phyloP scores from a whole-genome alignment of 2,329 filamentous ascomycete genomes.

The Pseudogymnoascus sp. region DNA sequence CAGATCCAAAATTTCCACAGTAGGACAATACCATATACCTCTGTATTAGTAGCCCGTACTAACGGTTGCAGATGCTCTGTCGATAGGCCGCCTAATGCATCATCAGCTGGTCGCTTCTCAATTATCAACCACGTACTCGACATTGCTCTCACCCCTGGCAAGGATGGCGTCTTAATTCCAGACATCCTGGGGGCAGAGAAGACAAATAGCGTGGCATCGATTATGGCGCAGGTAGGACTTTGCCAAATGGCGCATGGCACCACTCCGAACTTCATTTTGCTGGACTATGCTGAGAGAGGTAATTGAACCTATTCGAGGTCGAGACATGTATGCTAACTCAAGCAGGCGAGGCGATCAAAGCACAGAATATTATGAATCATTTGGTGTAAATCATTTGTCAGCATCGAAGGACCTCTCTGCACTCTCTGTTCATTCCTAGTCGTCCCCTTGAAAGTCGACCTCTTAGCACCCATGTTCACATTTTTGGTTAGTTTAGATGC shows the following conservation, averaged over 20 bases:
- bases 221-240: constrained; percentile 42
- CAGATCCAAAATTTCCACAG: constrained; percentile 46
- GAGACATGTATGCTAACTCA: neutral
- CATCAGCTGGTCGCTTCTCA: constrained; percentile 43
- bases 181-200: constrained; percentile 38
- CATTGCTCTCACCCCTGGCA: constrained; percentile 29
- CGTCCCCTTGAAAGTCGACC: neutral
- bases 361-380: constrained; percentile 24
- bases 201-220: constrained; percentile 43
- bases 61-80: constrained; percentile 49
- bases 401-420: neutral
- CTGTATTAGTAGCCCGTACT: neutral
- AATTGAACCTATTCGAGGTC: neutral
- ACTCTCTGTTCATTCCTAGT: neutral
- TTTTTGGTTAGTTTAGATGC: neutral
- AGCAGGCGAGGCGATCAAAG: constrained; percentile 24
- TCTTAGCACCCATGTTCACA: neutral
- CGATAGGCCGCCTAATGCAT: constrained; percentile 48
- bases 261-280: constrained; percentile 46
- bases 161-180: constrained; percentile 41
- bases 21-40: neutral
- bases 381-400: neutral
- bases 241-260: constrained; percentile 40
- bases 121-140: constrained; percentile 61
- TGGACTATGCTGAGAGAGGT: constrained; percentile 51